Evolutionary conservation across 1,284 basidiomycete genomes (phyloP).

Genomic region (Microbotryum silenes-acaulis): DNA sequence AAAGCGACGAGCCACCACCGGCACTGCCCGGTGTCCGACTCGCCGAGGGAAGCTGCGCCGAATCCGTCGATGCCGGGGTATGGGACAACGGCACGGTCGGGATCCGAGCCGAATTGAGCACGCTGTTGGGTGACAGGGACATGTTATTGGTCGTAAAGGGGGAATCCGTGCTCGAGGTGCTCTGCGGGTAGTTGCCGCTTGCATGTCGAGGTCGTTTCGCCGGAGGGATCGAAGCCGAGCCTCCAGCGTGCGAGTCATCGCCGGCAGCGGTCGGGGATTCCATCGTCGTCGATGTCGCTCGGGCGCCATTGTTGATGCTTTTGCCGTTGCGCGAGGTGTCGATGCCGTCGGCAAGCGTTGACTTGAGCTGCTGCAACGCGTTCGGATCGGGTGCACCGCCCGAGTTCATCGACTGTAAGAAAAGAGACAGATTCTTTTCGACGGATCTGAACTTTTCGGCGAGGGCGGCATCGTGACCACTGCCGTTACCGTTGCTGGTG

Average conservation of each 20-base stretch:
- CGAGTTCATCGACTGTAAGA: slow-evolving; percentile 20
- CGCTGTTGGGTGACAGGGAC: neutral
- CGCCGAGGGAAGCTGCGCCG: neutral
- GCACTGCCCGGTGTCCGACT: neutral
- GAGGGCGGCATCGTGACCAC: slow-evolving; percentile 4
- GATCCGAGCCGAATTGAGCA: too few relatives aligned
- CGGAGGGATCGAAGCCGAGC: too few relatives aligned
- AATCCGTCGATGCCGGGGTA: neutral
- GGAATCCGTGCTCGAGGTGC: neutral
- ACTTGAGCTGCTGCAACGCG: slow-evolving; percentile 13
- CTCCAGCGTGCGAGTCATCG: too few relatives aligned
- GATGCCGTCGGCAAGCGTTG: slow-evolving; percentile 14
- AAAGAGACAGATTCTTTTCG: slow-evolving; percentile 12
- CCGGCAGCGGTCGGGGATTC: neutral
- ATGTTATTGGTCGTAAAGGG: neutral
- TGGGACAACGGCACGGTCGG: too few relatives aligned
- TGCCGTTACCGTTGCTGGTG: neutral
- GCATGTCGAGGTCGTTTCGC: neutral
- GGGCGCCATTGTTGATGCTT: neutral
- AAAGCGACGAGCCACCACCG: slow-evolving; percentile 8
- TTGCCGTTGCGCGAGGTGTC: neutral
- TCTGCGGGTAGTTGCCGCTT: neutral
- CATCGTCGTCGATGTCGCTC: neutral
- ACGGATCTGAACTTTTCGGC: slow-evolving; percentile 20
- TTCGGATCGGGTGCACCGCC: slow-evolving; percentile 18